Evolutionary conservation across 495 filamentous ascomycete species (phyloP).

Genomic region (Patellaria atrata): DNA sequence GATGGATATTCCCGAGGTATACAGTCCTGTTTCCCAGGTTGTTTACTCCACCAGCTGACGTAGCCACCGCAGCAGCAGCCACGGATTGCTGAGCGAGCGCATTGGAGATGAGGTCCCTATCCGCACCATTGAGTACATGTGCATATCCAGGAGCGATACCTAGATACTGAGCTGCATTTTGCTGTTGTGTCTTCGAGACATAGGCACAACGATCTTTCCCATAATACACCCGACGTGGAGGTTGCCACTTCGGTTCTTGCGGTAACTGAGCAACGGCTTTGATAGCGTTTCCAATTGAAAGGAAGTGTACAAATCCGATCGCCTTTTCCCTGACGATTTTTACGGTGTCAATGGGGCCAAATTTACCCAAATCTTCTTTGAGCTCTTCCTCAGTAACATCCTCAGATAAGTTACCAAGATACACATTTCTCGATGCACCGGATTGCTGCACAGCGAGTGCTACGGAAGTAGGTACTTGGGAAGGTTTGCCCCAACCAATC

Average conservation of each 20-base stretch:
- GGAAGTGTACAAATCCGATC: constrained; percentile 95
- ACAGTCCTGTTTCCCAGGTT: constrained; percentile 96
- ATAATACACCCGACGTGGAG: constrained; percentile 90
- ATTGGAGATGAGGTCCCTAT: constrained; percentile 89
- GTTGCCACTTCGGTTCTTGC: constrained; percentile 92
- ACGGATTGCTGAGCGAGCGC: constrained; percentile 95
- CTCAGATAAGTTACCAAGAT: constrained; percentile 85
- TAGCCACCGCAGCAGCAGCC: constrained; percentile 90
- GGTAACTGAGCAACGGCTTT: constrained; percentile 96
- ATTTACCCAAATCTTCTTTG: constrained; percentile 90
- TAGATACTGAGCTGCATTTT: constrained; percentile 95
- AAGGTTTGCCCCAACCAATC: constrained; percentile 97
- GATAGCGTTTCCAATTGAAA: constrained; percentile 95
- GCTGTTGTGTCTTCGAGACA: constrained; percentile 98
- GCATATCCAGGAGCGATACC: constrained; percentile 97
- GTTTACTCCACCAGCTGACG: constrained; percentile 87
- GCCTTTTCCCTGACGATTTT: constrained; percentile 98
- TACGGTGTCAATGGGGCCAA: constrained; percentile 89
- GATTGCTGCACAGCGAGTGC: constrained; percentile 94
- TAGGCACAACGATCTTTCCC: constrained; percentile 97
- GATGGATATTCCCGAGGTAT: constrained; percentile 96
- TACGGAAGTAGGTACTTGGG: constrained; percentile 93
- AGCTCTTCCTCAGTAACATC: constrained; percentile 83
- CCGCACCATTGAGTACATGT: constrained; percentile 86
- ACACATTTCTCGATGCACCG: constrained; percentile 95